phyloP scores from a whole-genome alignment of 2,329 filamentous ascomycete genomes.

The Cyanodermella asteris region DNA sequence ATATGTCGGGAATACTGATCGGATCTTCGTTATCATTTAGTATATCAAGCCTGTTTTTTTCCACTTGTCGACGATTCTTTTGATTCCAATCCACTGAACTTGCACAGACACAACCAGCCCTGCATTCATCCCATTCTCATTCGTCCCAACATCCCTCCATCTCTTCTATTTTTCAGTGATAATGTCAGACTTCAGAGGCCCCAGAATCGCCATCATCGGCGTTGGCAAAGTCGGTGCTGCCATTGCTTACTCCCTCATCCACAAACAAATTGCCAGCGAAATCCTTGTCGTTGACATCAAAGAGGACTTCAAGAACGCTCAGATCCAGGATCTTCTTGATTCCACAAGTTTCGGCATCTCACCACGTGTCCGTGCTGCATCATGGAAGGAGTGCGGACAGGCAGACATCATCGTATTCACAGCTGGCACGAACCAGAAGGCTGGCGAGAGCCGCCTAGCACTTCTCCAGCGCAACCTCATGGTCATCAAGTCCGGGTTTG shows the following conservation, averaged over 20 bases:
- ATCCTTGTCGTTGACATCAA: slow-evolving; percentile 33
- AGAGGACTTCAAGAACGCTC: slow-evolving; percentile 22
- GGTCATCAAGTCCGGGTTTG: slow-evolving; percentile 26
- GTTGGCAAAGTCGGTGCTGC: slow-evolving; percentile 29
- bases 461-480: slow-evolving; percentile 26
- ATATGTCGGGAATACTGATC: no score
- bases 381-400: slow-evolving; percentile 27
- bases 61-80: no score
- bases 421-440: slow-evolving; percentile 16
- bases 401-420: slow-evolving; percentile 33
- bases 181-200: slow-evolving; percentile 1
- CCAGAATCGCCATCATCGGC: slow-evolving; percentile 27
- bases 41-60: no score
- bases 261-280: slow-evolving; percentile 27
- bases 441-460: slow-evolving; percentile 23
- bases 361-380: slow-evolving; percentile 23
- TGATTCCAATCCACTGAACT: no score
- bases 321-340: slow-evolving; percentile 31
- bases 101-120: no score
- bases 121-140: no score
- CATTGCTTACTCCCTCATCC: slow-evolving; percentile 28
- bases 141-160: no score
- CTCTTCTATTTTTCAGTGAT: slow-evolving; percentile 2
- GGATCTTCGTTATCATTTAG: no score
- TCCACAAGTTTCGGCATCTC: slow-evolving; percentile 22